Evolutionary conservation across 2,329 filamentous ascomycete genomes (phyloP), one percentile per base, ranked within the genome.

Genomic region (Fusarium veterinarium): DNA sequence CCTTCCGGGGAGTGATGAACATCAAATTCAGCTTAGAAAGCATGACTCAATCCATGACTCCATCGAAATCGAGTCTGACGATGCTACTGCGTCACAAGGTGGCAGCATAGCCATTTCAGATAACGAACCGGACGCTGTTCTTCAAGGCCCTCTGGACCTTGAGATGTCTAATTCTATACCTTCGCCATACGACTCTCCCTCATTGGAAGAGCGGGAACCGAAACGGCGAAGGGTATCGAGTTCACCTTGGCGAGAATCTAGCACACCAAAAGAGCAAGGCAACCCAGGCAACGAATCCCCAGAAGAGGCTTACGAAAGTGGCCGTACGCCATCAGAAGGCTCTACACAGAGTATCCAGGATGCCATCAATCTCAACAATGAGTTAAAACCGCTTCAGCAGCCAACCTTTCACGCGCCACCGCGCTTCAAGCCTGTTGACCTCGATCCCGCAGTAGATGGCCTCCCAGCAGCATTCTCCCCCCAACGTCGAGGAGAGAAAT

Each of bases 331-430:
- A 33, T 56, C 55, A 16, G 58, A 65, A 41, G 60, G 65, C 38
- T 74, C 66, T 13, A 55, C 52, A 11, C 72, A 74, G 19, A 71
- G 66, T 16, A 46, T 71, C 5, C 63, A 69, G 10, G 71, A 68
- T 37, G 31, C 65, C 13, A 46, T 64, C 9, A 37, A 60, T n/a
- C 44, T 53, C 28, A 65, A 73, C 19, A 75, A 71, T 25, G 73
- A 77, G 25, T 51, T 60, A 46, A 68, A 65, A 25, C 56, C 65
- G 19, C 68, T 70, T 25, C 77, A 78, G 19, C 82, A 84, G 52
- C 83, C 83, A 6, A 80, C 80, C 0, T 84, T 85, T 60, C 81
- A 74, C 5, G 72, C 79, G 1, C 79, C 83, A 5, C 83, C 83
- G 14, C 82, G 83, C 28, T 85, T 85, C 76, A 84, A 83, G 55